Evolutionary conservation across 805 yeast species (phyloP).

Genomic region (Saccharomycopsis schoenii): DNA sequence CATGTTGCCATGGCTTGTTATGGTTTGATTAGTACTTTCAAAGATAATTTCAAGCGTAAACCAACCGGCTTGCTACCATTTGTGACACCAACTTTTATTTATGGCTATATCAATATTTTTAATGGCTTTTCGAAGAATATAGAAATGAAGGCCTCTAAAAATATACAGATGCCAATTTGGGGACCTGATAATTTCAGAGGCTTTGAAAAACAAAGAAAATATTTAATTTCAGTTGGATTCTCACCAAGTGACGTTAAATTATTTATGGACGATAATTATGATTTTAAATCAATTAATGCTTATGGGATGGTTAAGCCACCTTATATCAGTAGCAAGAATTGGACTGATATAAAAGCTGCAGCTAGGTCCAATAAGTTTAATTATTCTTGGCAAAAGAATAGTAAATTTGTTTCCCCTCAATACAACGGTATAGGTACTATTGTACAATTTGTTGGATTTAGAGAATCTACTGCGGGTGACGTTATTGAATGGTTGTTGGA

Average conservation of each 20-base stretch:
- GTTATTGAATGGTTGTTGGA: not conserved
- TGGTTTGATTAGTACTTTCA: conserved; percentile 28
- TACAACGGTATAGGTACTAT: not conserved
- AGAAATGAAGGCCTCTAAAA: not conserved
- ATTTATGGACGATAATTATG: conserved; percentile 1
- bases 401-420: not conserved
- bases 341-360: not conserved
- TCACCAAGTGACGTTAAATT: not conserved
- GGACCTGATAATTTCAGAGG: not conserved
- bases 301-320: not conserved
- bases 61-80: not conserved
- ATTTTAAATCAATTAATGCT: not conserved
- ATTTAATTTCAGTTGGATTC: conserved; percentile 7
- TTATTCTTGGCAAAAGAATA: not conserved
- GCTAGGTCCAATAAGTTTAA: not conserved
- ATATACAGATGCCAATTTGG: not conserved
- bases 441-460: not conserved
- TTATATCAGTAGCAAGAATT: not conserved
- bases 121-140: conserved; percentile 24
- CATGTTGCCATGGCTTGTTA: conserved; percentile 34
- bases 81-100: conserved; percentile 14
- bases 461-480: not conserved
- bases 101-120: conserved; percentile 28
- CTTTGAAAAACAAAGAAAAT: conserved; percentile 1
- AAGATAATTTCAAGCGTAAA: conserved; percentile 30